These are phyloP conservation scores for Fusarium coffeatum DNA, from an alignment of 2,329 filamentous ascomycete species.

Conservation along the genomic window DNA sequence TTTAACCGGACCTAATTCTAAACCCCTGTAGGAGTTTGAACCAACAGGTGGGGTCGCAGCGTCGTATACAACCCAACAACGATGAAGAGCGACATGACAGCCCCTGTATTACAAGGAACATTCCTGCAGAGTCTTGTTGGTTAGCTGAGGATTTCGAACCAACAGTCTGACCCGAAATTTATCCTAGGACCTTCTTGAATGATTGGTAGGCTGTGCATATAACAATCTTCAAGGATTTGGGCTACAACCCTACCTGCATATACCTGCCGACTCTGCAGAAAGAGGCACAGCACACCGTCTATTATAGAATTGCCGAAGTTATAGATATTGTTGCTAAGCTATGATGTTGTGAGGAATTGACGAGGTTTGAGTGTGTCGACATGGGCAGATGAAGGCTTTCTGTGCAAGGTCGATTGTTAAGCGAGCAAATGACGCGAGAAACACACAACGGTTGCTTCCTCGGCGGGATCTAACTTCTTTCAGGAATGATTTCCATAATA, in stretches of 20 bases:
- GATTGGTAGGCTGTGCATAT: conserved; percentile 1
- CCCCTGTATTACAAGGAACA: background rate
- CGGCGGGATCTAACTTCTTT: conserved; percentile 1
- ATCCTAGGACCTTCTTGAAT: background rate
- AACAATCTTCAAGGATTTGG: background rate
- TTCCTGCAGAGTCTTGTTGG: background rate
- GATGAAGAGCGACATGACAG: background rate
- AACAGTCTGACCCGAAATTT: background rate
- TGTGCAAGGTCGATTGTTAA: background rate
- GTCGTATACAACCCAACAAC: background rate
- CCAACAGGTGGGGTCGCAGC: background rate
- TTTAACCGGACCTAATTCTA: conserved; percentile 2
- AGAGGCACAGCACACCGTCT: background rate
- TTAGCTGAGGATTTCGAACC: background rate
- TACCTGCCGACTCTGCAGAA: background rate
- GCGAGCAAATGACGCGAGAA: background rate
- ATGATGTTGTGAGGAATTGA: background rate
- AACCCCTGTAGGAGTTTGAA: background rate
- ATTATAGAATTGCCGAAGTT: background rate
- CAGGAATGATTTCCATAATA: background rate
- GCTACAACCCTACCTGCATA: background rate
- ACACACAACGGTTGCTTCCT: background rate
- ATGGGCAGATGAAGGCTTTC: background rate
- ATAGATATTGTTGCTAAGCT: background rate
- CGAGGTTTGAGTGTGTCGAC: background rate